Evolutionary conservation across 2,329 filamentous ascomycete genomes (phyloP), one percentile per base, ranked within the genome.

Genomic region (Ceratocystis cacaofunesta): DNA sequence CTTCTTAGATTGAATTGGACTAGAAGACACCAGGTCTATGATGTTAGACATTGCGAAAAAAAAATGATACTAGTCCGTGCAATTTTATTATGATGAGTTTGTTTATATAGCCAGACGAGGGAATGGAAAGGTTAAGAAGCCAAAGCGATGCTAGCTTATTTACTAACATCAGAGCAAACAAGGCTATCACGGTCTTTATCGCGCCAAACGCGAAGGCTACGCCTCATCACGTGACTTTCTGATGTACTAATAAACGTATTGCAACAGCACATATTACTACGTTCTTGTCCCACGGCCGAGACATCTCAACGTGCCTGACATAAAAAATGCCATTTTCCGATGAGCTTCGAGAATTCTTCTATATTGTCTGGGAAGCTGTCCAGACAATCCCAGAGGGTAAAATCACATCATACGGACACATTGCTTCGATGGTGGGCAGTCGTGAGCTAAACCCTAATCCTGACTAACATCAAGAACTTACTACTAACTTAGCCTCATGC

Each of bases 381-480:
- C 89, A 92, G 74, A 85, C 96, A 73, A 88, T 97, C 41, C 92
- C 94, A 0, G 72, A 75, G 7, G 92, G 92, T 68, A 88, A 82
- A 72, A 91, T 96, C 52, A 96, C 92, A 1, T 89, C 84, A 60
- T 97, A 97, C 73, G 90, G 89, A 1, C 88, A 91, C 73, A 90
- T 92, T 68, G 88, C 88, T 48, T 78, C 76, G 67, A 78, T 92
- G 4, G 76, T 92, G 7, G 89, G 88, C 57, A 88, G 84, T 46
- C 88, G 88, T 91, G 76, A 72, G 82, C 76, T 55, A 22, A 12
- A 65, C 60, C 22, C 22, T 52, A 25, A 32, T 1, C 15, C n/a
- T 32, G 30, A 17, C 60, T 25, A 19, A n/a, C 32, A 7, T 1
- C 19, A 6, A 15, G 7, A 5, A 12, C 15, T 19, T 25, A 7